Percentiles rank a stretch among this genome's conserved stretches.
Evolutionary conservation across 345 rosid species (phyloP).

Genomic region (Pseudoturritis turrita): DNA sequence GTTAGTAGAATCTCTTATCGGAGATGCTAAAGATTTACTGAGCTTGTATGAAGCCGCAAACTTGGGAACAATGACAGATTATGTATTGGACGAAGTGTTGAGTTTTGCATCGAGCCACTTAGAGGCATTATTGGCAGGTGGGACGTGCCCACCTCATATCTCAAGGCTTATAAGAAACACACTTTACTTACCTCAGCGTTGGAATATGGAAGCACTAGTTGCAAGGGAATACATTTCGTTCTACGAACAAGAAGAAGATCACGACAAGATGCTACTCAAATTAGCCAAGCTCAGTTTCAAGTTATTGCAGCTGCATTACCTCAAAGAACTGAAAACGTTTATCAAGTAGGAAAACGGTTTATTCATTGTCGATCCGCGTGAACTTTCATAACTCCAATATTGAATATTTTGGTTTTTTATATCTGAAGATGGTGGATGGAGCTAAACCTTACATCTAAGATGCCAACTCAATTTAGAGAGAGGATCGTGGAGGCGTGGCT

Average conservation of each 20-base stretch:
- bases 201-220: slow-evolving; percentile 12
- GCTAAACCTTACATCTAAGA: neutral
- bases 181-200: neutral
- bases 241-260: slow-evolving; percentile 10
- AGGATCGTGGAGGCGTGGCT: slow-evolving; percentile 4
- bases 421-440: slow-evolving; percentile 10
- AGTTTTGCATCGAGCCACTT: slow-evolving; percentile 1
- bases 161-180: slow-evolving; percentile 10
- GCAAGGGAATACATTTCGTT: slow-evolving; percentile 5
- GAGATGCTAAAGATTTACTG: slow-evolving; percentile 29
- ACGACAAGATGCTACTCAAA: neutral
- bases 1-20: neutral
- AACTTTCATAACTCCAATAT: neutral
- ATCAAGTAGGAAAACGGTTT: neutral
- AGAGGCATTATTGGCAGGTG: neutral
- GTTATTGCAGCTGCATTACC: neutral
- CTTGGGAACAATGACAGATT: slow-evolving; percentile 32
- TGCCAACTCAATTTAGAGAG: slow-evolving; percentile 10
- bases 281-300: slow-evolving; percentile 19
- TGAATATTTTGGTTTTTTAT: neutral
- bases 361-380: neutral
- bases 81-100: slow-evolving; percentile 32
- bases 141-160: neutral
- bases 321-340: neutral
- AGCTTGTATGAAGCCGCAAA: slow-evolving; percentile 39